A percentile compares a stretch with the other conserved stretches of the same genome.
Conservation (phyloP, 2,329 filamentous ascomycete genomes). For the Chaetomium globosum region DNA sequence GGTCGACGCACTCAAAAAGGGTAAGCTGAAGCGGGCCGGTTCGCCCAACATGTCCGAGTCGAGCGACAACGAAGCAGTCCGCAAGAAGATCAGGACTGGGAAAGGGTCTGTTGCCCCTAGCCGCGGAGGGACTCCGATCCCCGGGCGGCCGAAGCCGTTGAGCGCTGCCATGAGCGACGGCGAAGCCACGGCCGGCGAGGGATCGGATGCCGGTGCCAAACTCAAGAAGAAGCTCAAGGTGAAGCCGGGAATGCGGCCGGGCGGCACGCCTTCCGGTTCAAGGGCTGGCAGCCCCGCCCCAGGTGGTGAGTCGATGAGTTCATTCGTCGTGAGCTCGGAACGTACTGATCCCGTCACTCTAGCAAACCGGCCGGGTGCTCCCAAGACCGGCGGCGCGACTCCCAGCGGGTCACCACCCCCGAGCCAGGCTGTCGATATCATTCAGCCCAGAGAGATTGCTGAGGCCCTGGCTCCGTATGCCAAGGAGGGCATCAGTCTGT, state of each 20-base stretch:
- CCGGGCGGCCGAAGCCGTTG: conserved; percentile 47
- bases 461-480: conserved; percentile 31
- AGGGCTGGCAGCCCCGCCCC: conserved; percentile 63
- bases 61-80: conserved; percentile 84
- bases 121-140: conserved; percentile 59
- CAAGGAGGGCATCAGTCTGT: conserved; percentile 57
- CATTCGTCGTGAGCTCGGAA: not conserved
- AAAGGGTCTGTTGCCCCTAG: conserved; percentile 55
- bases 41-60: conserved; percentile 88
- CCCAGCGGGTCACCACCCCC: conserved; percentile 36
- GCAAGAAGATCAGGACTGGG: conserved; percentile 72
- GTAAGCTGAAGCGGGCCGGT: conserved; percentile 77
- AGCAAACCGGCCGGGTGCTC: conserved; percentile 22
- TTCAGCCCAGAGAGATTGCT: conserved; percentile 54
- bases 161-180: conserved; percentile 70
- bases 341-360: not conserved
- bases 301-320: conserved; percentile 43
- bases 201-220: conserved; percentile 59
- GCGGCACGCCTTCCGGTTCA: conserved; percentile 60
- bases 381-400: conserved; percentile 27
- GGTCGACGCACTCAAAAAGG: conserved; percentile 55
- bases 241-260: conserved; percentile 49
- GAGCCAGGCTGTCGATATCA: conserved; percentile 58
- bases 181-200: conserved; percentile 70
- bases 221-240: conserved; percentile 61